phyloP scores from a whole-genome alignment of 2,329 filamentous ascomycete genomes.

The Metarhizium album region DNA sequence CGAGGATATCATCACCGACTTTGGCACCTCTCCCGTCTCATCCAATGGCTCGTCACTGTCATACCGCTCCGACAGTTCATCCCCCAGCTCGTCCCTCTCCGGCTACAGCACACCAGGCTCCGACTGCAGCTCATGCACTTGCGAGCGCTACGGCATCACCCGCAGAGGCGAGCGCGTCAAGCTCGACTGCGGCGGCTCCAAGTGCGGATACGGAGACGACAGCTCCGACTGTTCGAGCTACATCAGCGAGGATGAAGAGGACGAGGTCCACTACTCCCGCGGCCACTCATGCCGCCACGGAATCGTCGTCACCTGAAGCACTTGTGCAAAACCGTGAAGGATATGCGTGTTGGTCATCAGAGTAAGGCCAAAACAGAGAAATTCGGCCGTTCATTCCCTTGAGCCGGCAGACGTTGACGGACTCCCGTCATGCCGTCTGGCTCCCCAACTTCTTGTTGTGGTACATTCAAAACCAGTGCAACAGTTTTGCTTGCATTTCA shows the following conservation, averaged over 20 bases:
- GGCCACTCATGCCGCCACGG: slow-evolving; percentile 52
- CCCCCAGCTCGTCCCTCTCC: slow-evolving; percentile 60
- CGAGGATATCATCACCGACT: slow-evolving; percentile 44
- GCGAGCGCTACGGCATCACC: slow-evolving; percentile 94
- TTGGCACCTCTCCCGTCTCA: slow-evolving; percentile 49
- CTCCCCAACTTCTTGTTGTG: slow-evolving; percentile 17
- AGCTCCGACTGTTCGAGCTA: slow-evolving; percentile 60
- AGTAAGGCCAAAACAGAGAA: slow-evolving; percentile 17
- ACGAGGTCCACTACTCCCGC: slow-evolving; percentile 29
- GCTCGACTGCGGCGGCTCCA: slow-evolving; percentile 84
- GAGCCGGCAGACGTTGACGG: slow-evolving; percentile 14
- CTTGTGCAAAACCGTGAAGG: neutral
- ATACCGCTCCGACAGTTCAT: slow-evolving; percentile 63
- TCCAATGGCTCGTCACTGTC: slow-evolving; percentile 61
- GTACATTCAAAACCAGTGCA: slow-evolving; percentile 7
- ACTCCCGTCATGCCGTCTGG: slow-evolving; percentile 19
- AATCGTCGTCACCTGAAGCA: slow-evolving; percentile 42
- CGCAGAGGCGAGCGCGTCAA: slow-evolving; percentile 87
- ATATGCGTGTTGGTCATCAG: slow-evolving; percentile 2
- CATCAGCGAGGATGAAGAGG: slow-evolving; percentile 46
- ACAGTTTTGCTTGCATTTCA: slow-evolving; percentile 11
- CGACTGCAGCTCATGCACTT: slow-evolving; percentile 72
- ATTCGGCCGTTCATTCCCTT: slow-evolving; percentile 25
- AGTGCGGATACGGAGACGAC: slow-evolving; percentile 73
- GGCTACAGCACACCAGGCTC: slow-evolving; percentile 72